Percentiles rank a stretch among this genome's conserved stretches.
Conservation (phyloP, 306 rosid genomes). For the Castanea crenata region DNA sequence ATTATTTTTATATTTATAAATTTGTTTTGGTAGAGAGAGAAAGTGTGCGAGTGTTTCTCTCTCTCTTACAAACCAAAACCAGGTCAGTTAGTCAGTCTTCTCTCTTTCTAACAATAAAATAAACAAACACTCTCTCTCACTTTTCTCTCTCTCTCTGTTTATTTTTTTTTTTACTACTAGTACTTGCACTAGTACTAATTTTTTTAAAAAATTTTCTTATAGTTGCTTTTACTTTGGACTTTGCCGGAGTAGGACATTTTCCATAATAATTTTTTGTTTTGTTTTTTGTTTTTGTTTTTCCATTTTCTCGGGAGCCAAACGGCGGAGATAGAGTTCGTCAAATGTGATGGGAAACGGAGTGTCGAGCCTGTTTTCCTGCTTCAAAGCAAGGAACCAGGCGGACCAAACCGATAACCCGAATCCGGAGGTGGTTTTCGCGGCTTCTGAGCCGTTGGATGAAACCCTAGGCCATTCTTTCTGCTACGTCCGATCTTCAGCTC, state of each 20-base stretch:
- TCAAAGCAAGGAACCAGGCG: slow-evolving; percentile 39
- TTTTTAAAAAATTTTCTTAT: not conserved
- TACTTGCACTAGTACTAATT: not conserved
- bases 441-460: slow-evolving; percentile 73
- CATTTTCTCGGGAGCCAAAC: slow-evolving; percentile 38
- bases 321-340: slow-evolving; percentile 30
- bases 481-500: slow-evolving; percentile 81
- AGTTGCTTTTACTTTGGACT: slow-evolving; percentile 15
- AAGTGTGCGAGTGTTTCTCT: slow-evolving; percentile 7
- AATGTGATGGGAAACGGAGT: slow-evolving; percentile 95
- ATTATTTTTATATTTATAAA: too few relatives aligned
- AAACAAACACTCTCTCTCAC: slow-evolving; percentile 10
- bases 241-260: slow-evolving; percentile 7
- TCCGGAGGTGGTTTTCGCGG: slow-evolving; percentile 45
- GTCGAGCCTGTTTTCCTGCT: slow-evolving; percentile 69
- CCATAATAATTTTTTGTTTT: too few relatives aligned
- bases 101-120: slow-evolving; percentile 2
- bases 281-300: too few relatives aligned
- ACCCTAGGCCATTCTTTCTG: slow-evolving; percentile 99
- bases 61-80: slow-evolving; percentile 8
- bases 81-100: slow-evolving; percentile 29
- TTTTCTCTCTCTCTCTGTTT: not conserved
- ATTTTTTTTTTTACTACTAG: not conserved
- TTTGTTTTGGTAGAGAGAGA: not conserved
- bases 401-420: slow-evolving; percentile 25